A percentile compares a stretch with the other conserved stretches of the same genome.
These are phyloP conservation scores for Strombidium stylifer DNA, from an alignment of 73 alveolate genomes.

Conservation along the genomic window DNA sequence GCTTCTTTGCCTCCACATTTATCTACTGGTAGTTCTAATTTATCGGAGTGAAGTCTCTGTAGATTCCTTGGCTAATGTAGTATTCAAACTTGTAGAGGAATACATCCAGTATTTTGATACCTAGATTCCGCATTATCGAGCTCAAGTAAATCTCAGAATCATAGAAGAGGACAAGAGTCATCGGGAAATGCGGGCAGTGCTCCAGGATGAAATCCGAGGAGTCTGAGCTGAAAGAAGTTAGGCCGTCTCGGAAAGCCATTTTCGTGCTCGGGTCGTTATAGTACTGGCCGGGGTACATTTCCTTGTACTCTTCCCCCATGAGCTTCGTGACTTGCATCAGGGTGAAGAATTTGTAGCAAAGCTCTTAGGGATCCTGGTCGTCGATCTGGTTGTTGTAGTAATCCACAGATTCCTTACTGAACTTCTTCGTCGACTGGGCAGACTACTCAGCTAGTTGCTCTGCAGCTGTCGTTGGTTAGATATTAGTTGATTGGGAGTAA, in stretches of 20 bases:
- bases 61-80: no score
- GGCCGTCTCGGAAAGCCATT: constrained; percentile 33
- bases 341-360: constrained; percentile 52
- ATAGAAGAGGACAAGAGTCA: constrained; percentile 42
- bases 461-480: no score
- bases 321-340: constrained; percentile 24
- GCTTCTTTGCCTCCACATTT: constrained; percentile 23
- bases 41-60: no score
- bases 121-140: constrained; percentile 12
- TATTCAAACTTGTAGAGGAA: constrained; percentile 54
- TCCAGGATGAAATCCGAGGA: constrained; percentile 33
- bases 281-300: not conserved
- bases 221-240: constrained; percentile 31
- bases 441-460: constrained; percentile 14
- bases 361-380: constrained; percentile 26
- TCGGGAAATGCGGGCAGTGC: constrained; percentile 23
- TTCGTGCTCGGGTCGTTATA: constrained; percentile 19
- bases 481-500: no score
- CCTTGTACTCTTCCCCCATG: constrained; percentile 48
- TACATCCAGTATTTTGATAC: constrained; percentile 39
- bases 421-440: no score
- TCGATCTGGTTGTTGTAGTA: constrained; percentile 5
- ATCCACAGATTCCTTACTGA: not conserved
- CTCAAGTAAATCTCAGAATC: not conserved
- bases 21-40: no score